Conservation (phyloP, 495 filamentous ascomycete species). For the Aspergillus sclerotiicarbonarius region DNA sequence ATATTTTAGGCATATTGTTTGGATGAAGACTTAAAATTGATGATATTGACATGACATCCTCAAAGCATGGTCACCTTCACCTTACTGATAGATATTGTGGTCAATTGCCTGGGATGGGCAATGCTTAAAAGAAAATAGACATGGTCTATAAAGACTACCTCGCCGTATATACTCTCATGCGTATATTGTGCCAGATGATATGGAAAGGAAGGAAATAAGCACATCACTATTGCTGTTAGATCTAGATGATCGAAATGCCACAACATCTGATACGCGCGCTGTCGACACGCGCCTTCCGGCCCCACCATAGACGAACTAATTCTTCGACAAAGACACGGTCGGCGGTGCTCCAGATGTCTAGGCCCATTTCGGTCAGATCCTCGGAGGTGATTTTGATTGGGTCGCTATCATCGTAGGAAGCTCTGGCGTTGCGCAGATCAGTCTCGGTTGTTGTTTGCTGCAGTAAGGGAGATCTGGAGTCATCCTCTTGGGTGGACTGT, state of each 20-base stretch:
- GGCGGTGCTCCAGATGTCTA: constrained; percentile 80
- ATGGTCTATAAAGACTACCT: background rate
- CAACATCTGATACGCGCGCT: constrained; percentile 75
- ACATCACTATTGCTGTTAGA: background rate
- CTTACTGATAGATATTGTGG: no score
- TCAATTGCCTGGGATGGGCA: no score
- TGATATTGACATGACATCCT: background rate
- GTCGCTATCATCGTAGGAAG: constrained; percentile 15
- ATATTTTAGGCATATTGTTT: background rate
- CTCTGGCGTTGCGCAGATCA: background rate
- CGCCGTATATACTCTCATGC: background rate
- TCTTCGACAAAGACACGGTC: constrained; percentile 74
- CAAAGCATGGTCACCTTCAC: background rate
- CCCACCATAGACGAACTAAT: constrained; percentile 68
- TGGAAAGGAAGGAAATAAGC: background rate
- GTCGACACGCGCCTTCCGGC: constrained; percentile 63
- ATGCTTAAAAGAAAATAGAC: background rate
- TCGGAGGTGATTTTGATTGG: constrained; percentile 61
- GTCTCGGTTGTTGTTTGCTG: constrained; percentile 14
- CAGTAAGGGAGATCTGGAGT: constrained; percentile 29
- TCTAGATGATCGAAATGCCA: constrained; percentile 73
- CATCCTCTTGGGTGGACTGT: constrained; percentile 30
- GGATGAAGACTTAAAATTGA: background rate
- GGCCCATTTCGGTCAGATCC: constrained; percentile 74
- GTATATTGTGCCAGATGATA: background rate